Conservation (phyloP, 2,329 filamentous ascomycete species). For the Akanthomyces dipterigenus region DNA sequence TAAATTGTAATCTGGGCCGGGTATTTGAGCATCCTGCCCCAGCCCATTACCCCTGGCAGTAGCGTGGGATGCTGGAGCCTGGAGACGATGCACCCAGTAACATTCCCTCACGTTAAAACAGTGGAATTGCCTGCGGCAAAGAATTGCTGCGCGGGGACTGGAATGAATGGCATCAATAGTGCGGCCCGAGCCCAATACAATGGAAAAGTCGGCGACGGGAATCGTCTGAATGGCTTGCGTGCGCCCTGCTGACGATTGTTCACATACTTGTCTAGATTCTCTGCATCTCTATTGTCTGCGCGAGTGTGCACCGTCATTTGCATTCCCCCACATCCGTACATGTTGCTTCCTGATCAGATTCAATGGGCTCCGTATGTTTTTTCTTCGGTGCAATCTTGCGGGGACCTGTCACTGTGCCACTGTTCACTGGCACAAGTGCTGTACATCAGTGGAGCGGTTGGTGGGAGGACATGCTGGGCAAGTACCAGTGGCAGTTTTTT, state of each 20-base stretch:
- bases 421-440: background rate
- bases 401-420: background rate
- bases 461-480: background rate
- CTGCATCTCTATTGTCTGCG: too few species aligned
- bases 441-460: background rate
- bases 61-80: background rate
- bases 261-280: too few species aligned
- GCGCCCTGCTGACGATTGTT: too few species aligned
- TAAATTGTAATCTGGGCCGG: too few species aligned
- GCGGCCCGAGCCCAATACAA: background rate
- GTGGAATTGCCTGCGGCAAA: background rate
- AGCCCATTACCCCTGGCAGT: constrained; percentile 2
- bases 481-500: background rate
- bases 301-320: too few species aligned
- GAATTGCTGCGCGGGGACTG: background rate
- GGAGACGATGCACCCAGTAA: too few species aligned
- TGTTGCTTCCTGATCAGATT: background rate
- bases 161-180: background rate
- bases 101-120: background rate
- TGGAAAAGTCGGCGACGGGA: too few species aligned
- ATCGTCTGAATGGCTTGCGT: too few species aligned
- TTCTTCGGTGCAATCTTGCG: background rate
- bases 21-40: background rate
- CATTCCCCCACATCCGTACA: background rate
- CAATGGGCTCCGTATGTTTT: background rate